Conservation (phyloP, 441 rosid genomes). For the Bruguiera hainesii region DNA sequence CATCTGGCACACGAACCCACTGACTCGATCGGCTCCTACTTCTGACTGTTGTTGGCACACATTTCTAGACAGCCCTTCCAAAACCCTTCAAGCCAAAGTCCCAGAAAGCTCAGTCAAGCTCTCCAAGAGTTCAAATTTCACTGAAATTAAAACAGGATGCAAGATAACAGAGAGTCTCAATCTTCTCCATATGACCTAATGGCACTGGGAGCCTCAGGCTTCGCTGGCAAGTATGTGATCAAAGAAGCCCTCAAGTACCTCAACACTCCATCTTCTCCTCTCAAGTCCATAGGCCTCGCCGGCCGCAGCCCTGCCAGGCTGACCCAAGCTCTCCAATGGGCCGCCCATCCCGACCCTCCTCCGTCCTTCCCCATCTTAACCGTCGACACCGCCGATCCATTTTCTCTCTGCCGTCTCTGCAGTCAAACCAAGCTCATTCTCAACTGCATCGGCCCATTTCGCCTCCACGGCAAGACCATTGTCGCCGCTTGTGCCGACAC, state of each 20-base stretch:
- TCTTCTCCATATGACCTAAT: constrained; percentile 44
- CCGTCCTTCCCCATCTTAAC: constrained; percentile 56
- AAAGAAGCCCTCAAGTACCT: constrained; percentile 68
- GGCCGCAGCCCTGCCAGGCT: constrained; percentile 68
- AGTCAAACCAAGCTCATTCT: constrained; percentile 63
- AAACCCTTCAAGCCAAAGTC: too few relatives aligned
- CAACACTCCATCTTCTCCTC: constrained; percentile 50
- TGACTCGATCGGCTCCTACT: too few relatives aligned
- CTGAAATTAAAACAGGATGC: too few relatives aligned
- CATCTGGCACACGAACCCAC: too few relatives aligned
- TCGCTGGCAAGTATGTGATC: constrained; percentile 65
- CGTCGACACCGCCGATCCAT: constrained; percentile 65
- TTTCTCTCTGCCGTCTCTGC: constrained; percentile 69
- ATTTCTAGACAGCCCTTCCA: too few relatives aligned
- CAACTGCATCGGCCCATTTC: constrained; percentile 89
- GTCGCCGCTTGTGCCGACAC: constrained; percentile 75
- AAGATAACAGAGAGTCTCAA: too few relatives aligned
- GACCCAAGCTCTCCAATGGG: constrained; percentile 65
- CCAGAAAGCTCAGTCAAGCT: too few relatives aligned
- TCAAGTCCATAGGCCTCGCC: constrained; percentile 70
- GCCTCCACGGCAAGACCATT: constrained; percentile 70
- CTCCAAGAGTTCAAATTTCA: too few relatives aligned
- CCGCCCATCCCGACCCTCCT: constrained; percentile 54
- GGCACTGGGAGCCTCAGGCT: constrained; percentile 73
- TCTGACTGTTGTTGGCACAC: too few relatives aligned